These are phyloP conservation scores for Phytophthora parvispora DNA, from an alignment of 352 stramenopile species.

Conservation along the genomic window DNA sequence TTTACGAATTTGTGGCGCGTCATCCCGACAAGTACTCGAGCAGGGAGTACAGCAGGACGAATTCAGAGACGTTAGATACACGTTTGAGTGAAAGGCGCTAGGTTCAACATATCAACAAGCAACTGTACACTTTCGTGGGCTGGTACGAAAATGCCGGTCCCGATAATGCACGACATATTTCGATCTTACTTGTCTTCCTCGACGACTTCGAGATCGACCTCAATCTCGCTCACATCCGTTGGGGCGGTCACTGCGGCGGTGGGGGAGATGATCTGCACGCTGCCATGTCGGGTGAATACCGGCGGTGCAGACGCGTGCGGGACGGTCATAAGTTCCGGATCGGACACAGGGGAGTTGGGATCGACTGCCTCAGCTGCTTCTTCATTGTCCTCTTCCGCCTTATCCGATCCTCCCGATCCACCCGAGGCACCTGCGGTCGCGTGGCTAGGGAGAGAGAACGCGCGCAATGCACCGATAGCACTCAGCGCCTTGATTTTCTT, in stretches of 20 bases:
- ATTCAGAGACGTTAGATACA: no score
- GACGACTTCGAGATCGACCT: slow-evolving; percentile 38
- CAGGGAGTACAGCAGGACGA: no score
- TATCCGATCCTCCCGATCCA: slow-evolving; percentile 9
- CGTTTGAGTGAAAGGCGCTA: no score
- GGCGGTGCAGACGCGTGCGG: slow-evolving; percentile 44
- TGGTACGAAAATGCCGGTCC: not conserved
- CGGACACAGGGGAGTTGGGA: slow-evolving; percentile 30
- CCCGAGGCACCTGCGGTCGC: slow-evolving; percentile 37
- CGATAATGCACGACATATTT: slow-evolving; percentile 20
- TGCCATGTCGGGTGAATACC: slow-evolving; percentile 70
- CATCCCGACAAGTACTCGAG: no score
- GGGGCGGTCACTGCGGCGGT: slow-evolving; percentile 29
- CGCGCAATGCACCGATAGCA: slow-evolving; percentile 70
- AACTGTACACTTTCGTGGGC: not conserved
- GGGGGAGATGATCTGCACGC: slow-evolving; percentile 68
- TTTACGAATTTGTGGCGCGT: no score
- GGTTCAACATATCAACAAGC: not conserved
- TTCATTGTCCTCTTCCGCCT: slow-evolving; percentile 22
- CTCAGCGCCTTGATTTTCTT: slow-evolving; percentile 91
- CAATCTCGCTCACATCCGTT: slow-evolving; percentile 41
- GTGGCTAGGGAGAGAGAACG: slow-evolving; percentile 39
- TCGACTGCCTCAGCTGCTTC: slow-evolving; percentile 4
- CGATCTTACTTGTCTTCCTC: slow-evolving; percentile 36
- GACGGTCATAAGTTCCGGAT: slow-evolving; percentile 43